Conservation (phyloP, 768 basidiomycete species). For the Nidularia pulvinata region DNA sequence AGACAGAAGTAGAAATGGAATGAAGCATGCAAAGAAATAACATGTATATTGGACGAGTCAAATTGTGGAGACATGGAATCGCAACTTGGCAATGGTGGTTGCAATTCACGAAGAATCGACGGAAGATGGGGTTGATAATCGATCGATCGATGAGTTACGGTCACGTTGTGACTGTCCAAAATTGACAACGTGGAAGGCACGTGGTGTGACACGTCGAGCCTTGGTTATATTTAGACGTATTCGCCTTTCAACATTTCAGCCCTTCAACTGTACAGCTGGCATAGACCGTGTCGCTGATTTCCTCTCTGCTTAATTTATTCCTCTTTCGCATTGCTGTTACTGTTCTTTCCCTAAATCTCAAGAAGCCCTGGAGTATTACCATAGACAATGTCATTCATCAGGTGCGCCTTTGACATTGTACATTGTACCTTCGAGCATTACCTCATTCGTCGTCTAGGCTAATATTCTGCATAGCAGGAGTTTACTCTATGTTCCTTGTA, state of each 20-base stretch:
- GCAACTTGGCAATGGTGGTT: too few species aligned
- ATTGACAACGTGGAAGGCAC: too few species aligned
- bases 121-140: too few species aligned
- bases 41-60: too few species aligned
- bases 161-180: too few species aligned
- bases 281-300: neutral
- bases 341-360: neutral
- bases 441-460: constrained; percentile 42
- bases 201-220: too few species aligned
- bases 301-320: neutral
- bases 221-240: neutral
- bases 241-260: neutral
- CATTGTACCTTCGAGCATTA: neutral
- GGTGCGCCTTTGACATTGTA: constrained; percentile 8
- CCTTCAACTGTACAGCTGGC: neutral
- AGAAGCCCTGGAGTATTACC: neutral
- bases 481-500: constrained; percentile 93
- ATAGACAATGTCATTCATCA: constrained; percentile 23
- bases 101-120: too few species aligned
- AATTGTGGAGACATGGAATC: too few species aligned
- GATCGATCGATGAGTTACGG: too few species aligned
- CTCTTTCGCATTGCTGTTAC: neutral
- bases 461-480: constrained; percentile 77
- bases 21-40: too few species aligned
- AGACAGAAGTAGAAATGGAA: too few species aligned